These are phyloP conservation scores for Skeletonema tropicum DNA, from an alignment of 108 stramenopile genomes.

Conservation along the genomic window DNA sequence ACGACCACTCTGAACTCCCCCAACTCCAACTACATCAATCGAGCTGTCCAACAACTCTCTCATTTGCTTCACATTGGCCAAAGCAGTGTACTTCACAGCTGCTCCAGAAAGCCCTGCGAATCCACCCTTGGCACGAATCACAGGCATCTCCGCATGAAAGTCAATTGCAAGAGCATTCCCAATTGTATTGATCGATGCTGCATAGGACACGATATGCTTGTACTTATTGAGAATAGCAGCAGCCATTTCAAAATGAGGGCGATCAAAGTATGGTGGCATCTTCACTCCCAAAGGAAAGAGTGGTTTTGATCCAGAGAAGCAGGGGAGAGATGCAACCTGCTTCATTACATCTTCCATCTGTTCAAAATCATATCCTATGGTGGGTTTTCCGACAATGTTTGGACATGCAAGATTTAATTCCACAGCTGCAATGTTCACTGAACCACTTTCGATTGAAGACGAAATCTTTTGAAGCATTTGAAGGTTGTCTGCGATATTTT, in stretches of 20 bases:
- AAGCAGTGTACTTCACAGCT: constrained; percentile 86
- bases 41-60: constrained; percentile 63
- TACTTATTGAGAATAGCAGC: constrained; percentile 83
- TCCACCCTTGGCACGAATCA: constrained; percentile 79
- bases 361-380: constrained; percentile 91
- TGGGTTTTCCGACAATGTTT: constrained; percentile 94
- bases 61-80: constrained; percentile 87
- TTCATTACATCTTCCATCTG: constrained; percentile 83
- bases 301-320: constrained; percentile 21
- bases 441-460: constrained; percentile 21
- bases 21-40: constrained; percentile 93
- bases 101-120: constrained; percentile 87
- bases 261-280: constrained; percentile 93
- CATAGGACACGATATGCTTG: constrained; percentile 63
- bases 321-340: constrained; percentile 52
- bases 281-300: constrained; percentile 78
- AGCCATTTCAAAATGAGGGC: constrained; percentile 77
- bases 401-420: constrained; percentile 94
- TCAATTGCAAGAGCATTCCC: constrained; percentile 87
- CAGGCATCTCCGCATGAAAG: constrained; percentile 65
- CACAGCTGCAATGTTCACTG: constrained; percentile 64
- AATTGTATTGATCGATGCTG: constrained; percentile 88
- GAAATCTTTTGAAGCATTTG: constrained; percentile 76
- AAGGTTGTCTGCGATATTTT: constrained; percentile 82
- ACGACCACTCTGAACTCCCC: constrained; percentile 73